Base-by-base conservation (phyloP, 2,329 filamentous ascomycete species). In the Fusarium sp. region DNA sequence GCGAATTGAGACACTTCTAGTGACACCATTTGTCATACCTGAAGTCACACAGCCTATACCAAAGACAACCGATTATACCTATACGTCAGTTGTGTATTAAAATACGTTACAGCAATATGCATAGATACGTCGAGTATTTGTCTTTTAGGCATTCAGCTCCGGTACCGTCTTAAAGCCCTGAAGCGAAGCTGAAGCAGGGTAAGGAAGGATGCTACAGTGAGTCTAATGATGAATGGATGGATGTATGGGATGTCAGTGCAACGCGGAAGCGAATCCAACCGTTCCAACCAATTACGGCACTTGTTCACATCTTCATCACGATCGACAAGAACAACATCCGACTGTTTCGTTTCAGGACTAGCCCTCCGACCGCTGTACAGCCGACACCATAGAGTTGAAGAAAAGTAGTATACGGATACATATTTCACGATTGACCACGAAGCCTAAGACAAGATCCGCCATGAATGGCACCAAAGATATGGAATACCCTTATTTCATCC, bases 231-330 rank as follows among this genome's bases (percentile, higher is more conserved):
- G 13, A 20, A 24, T 30, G 47, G 15, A 34, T 34, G 29, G 47
- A 16, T 8, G 11, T 47, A 44, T 32, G 20, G 45, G 25, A 32
- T 51, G 52, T 55, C 51, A 57, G 54, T 44, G 56, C 29, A 43
- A 53, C 64, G 40, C 48, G 46, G 40, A 62, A 71, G 45, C 62
- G 47, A 66, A 30, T 27, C 54, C 30, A 43, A 51, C 38, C 13
- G 46, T 44, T 43, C 25, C 48, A 64, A 43, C 69, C 69, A 71
- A 71, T 71, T 69, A 71, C 68, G 68, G 69, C 65, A 71, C 56
- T 70, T 71, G 46, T 38, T 43, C 41, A 54, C n/a, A 30, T 57
- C 47, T 55, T 69, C 58, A 68, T 73, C 63, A 62, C 59, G 70
- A 73, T 73, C 67, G 67, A 67, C 70, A 73, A 48, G 20, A 38